Conservation (phyloP, 177 flowering plant species). For the Vitis hybrid region DNA sequence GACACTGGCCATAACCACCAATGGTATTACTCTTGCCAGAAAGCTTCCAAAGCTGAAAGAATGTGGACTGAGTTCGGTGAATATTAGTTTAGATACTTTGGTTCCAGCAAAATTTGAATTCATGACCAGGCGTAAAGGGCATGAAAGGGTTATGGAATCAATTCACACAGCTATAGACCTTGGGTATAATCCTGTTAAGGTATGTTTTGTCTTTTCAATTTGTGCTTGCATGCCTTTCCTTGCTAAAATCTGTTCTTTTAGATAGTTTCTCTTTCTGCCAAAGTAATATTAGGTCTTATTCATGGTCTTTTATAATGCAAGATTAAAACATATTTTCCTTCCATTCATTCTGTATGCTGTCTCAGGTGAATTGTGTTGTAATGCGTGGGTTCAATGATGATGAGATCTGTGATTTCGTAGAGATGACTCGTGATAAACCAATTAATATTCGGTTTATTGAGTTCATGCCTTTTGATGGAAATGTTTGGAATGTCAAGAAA, state of each 20-base stretch:
- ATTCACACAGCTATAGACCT: conserved; percentile 73
- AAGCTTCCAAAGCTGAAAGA: conserved; percentile 87
- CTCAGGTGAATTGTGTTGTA: conserved; percentile 90
- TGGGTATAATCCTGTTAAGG: conserved; percentile 92
- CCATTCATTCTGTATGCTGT: not conserved
- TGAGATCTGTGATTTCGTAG: conserved; percentile 91
- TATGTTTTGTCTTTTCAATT: conserved; percentile 27
- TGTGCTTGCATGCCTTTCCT: not conserved
- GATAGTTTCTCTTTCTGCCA: not conserved
- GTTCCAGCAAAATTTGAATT: conserved; percentile 96
- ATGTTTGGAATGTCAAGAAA: conserved; percentile 97
- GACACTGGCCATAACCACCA: conserved; percentile 86
- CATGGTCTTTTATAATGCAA: not conserved
- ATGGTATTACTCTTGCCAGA: conserved; percentile 79
- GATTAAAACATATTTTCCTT: conserved; percentile 1
- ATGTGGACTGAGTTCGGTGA: conserved; percentile 72
- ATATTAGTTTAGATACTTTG: conserved; percentile 93
- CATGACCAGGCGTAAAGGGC: conserved; percentile 93
- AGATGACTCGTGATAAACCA: conserved; percentile 87
- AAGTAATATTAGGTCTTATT: not conserved
- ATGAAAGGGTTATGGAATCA: conserved; percentile 78
- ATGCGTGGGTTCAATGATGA: conserved; percentile 99
- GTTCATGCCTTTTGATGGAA: conserved; percentile 99
- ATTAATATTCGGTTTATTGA: conserved; percentile 91
- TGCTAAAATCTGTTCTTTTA: not conserved